A percentile compares a stretch with the other conserved stretches of the same genome.
Evolutionary conservation across 1,139 yeast species (phyloP).

Genomic region (Blastobotrys buckinghamii): DNA sequence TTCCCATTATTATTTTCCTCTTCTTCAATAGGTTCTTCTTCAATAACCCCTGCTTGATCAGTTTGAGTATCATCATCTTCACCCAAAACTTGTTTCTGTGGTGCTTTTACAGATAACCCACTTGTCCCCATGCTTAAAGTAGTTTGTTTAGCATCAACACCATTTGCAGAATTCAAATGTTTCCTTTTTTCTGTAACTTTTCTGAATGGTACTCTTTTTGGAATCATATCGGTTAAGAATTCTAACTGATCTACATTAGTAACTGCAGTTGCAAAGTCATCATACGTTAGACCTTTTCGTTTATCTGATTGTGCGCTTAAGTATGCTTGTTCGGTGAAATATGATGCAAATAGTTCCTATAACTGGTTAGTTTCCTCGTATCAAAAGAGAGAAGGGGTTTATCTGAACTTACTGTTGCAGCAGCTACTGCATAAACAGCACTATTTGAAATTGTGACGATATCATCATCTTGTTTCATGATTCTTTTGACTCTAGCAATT

Average conservation of each 20-base stretch:
- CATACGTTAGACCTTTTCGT: constrained; percentile 64
- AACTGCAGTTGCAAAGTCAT: constrained; percentile 73
- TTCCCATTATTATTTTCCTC: not conserved
- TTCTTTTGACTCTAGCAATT: constrained; percentile 71
- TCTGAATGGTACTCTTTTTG: constrained; percentile 14
- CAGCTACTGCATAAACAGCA: constrained; percentile 78
- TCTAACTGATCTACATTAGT: constrained; percentile 57
- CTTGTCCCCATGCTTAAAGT: constrained; percentile 2
- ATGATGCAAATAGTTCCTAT: constrained; percentile 69
- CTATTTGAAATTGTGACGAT: constrained; percentile 67
- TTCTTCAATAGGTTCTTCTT: not conserved
- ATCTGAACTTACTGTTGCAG: constrained; percentile 51
- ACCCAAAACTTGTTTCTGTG: not conserved
- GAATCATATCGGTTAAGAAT: constrained; percentile 42
- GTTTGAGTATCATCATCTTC: not conserved
- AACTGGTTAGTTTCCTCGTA: not conserved
- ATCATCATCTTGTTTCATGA: constrained; percentile 82
- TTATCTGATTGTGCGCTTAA: constrained; percentile 62
- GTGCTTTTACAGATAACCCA: not conserved
- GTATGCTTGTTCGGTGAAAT: constrained; percentile 74
- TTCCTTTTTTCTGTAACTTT: constrained; percentile 9
- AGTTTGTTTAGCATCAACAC: constrained; percentile 6
- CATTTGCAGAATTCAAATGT: not conserved
- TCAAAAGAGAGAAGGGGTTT: not conserved
- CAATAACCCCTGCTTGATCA: not conserved